These are phyloP conservation scores for Cytospora leucostoma DNA, from an alignment of 2,329 filamentous ascomycete genomes.

Conservation along the genomic window DNA sequence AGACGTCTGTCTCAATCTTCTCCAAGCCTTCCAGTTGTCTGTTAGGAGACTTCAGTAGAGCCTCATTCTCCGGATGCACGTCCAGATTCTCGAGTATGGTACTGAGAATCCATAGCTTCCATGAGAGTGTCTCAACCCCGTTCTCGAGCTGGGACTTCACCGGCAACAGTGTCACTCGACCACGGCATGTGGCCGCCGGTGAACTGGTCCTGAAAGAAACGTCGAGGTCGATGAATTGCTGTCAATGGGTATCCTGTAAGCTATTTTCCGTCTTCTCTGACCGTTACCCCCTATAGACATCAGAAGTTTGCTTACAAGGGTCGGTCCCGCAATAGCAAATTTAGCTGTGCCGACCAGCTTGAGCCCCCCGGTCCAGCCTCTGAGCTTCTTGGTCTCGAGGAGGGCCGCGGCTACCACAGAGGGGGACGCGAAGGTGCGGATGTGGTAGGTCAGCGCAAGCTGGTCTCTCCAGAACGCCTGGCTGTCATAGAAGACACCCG, in stretches of 20 bases:
- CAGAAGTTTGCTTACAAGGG: neutral
- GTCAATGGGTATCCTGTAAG: neutral
- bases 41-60: slow-evolving; percentile 31
- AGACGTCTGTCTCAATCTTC: slow-evolving; percentile 35
- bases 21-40: slow-evolving; percentile 18
- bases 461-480: slow-evolving; percentile 42
- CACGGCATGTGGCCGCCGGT: slow-evolving; percentile 36
- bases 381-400: slow-evolving; percentile 12
- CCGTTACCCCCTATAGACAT: neutral
- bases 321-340: slow-evolving; percentile 12
- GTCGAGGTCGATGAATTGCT: slow-evolving; percentile 35
- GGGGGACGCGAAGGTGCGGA: slow-evolving; percentile 37
- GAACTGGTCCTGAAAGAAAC: slow-evolving; percentile 38
- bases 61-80: slow-evolving; percentile 35
- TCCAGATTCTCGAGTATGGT: slow-evolving; percentile 35
- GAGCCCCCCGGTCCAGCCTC: neutral
- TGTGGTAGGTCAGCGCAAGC: slow-evolving; percentile 40
- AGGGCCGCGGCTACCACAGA: slow-evolving; percentile 26
- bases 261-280: too few species aligned
- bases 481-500: slow-evolving; percentile 34
- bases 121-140: slow-evolving; percentile 17
- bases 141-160: slow-evolving; percentile 3
- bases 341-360: slow-evolving; percentile 2
- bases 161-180: slow-evolving; percentile 38
- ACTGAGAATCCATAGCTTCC: slow-evolving; percentile 40